A percentile compares a stretch with the other conserved stretches of the same genome.
Evolutionary conservation across 331 rosid species (phyloP).

Genomic region (Phaseolus coccineus): DNA sequence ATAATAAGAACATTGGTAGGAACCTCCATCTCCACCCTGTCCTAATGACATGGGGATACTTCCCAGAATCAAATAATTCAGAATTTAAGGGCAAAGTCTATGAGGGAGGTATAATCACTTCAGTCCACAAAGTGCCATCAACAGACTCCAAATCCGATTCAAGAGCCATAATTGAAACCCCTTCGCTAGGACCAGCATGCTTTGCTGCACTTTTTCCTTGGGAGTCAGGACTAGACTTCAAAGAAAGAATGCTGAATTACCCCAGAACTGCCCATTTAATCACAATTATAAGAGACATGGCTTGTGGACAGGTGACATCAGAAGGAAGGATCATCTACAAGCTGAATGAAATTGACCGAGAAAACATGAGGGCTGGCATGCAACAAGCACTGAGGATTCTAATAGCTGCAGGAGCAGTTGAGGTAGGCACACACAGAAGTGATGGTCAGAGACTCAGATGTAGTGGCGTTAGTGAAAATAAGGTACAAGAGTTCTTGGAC

Average conservation of each 20-base stretch:
- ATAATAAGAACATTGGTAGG: conserved; percentile 46
- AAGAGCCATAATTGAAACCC: conserved; percentile 51
- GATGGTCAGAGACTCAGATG: conserved; percentile 48
- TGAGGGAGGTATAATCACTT: conserved; percentile 53
- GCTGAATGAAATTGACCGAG: conserved; percentile 31
- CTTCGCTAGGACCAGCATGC: conserved; percentile 48
- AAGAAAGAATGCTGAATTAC: conserved; percentile 45
- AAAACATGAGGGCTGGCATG: conserved; percentile 44
- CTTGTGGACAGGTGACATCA: conserved; percentile 41
- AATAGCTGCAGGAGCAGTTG: conserved; percentile 51
- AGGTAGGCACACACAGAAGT: conserved; percentile 53
- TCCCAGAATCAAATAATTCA: conserved; percentile 42
- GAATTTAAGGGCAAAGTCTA: conserved; percentile 39
- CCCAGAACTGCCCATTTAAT: conserved; percentile 48
- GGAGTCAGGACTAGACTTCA: conserved; percentile 50
- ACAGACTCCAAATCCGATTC: conserved; percentile 29
- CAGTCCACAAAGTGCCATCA: conserved; percentile 42
- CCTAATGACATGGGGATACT: conserved; percentile 55
- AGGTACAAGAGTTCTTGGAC: conserved; percentile 44
- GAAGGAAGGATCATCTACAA: conserved; percentile 50
- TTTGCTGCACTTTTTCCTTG: conserved; percentile 49
- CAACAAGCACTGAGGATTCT: conserved; percentile 49
- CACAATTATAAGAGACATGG: conserved; percentile 46
- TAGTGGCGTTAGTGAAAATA: conserved; percentile 17
- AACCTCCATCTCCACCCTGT: conserved; percentile 57